A percentile compares a stretch with the other conserved stretches of the same genome.
Evolutionary conservation across 108 stramenopile genomes (phyloP).

Genomic region (Fragilaria crotonensis): DNA sequence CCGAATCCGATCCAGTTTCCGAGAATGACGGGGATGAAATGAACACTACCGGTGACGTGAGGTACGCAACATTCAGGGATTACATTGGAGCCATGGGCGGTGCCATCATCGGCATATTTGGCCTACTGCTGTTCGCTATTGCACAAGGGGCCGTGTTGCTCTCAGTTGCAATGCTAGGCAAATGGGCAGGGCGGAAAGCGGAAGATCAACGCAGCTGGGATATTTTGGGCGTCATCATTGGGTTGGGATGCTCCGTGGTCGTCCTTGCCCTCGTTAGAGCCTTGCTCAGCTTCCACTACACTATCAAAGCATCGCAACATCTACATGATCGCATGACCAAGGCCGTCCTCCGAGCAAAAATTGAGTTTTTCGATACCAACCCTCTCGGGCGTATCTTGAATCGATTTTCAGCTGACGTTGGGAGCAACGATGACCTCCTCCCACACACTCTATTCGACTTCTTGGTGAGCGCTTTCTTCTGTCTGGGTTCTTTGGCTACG

Average conservation of each 20-base stretch:
- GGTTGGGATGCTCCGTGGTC: conserved; percentile 32
- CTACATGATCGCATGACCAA: conserved; percentile 78
- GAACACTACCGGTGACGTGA: conserved; percentile 65
- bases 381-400: conserved; percentile 86
- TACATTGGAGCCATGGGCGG: conserved; percentile 73
- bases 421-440: conserved; percentile 69
- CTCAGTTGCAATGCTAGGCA: conserved; percentile 42
- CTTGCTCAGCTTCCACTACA: conserved; percentile 34
- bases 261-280: conserved; percentile 48
- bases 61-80: conserved; percentile 51
- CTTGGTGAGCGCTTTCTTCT: conserved; percentile 51
- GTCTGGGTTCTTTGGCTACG: conserved; percentile 58
- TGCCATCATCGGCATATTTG: conserved; percentile 25
- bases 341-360: conserved; percentile 74
- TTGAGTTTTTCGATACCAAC: conserved; percentile 89
- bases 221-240: conserved; percentile 43
- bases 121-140: conserved; percentile 45
- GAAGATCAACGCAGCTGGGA: conserved; percentile 38
- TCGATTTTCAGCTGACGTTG: conserved; percentile 76
- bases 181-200: conserved; percentile 47
- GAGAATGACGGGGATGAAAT: conserved; percentile 58
- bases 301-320: conserved; percentile 54
- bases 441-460: conserved; percentile 65
- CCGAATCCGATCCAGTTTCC: neutral
- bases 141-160: conserved; percentile 56